Base-by-base conservation (phyloP, 169 alveolate species). In the Ichthyophthirius multifiliis region DNA sequence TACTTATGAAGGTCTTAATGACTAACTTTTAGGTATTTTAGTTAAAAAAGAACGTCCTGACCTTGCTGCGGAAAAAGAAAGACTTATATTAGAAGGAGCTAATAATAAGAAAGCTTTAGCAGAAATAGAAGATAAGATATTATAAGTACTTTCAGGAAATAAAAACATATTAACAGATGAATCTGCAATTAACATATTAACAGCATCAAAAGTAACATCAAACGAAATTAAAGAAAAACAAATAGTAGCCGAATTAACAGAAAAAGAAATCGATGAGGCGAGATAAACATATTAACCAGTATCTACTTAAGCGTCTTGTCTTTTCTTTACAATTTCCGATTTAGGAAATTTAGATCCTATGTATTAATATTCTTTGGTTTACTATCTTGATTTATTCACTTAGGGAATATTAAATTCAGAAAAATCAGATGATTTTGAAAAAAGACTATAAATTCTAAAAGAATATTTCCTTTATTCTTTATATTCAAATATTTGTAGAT, bases 1-100 rank as follows among this genome's bases (percentile, higher is more conserved):
- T 67, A 95, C 98, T 35, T 94, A 87, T 44, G 94, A 90, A 63
- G 98, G 98, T 43, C 89, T 95, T 34, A 90, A 91, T 74, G 98
- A 95, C 77, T 93, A 95, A 75, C 76, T 95, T 78, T 65, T 95
- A 9, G 94, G 94, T 47, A 93, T 91, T 43, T 92, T 95, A 30
- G 97, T 95, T 10, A 90, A 75, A 73, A 88, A 90, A 48, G 98
- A 95, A 80, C 90, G 90, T 83, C 96, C 97, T 2, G 97, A 95
- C 63, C 65, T 92, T 16, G 96, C 93, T 47, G 86, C 87, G 3
- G 88, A 93, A 45, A 95, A 91, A 76, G 95, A 92, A 31, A 84
- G 92, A 82, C 87, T 95, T 5, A 89, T 95, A 30, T 84, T 90
- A 62, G 95, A 92, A 76, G 88, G 89, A 43, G 95, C 95, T 35